Evolutionary conservation across 1,284 basidiomycete species (phyloP).

Genomic region (Ceratobasidium sp.): DNA sequence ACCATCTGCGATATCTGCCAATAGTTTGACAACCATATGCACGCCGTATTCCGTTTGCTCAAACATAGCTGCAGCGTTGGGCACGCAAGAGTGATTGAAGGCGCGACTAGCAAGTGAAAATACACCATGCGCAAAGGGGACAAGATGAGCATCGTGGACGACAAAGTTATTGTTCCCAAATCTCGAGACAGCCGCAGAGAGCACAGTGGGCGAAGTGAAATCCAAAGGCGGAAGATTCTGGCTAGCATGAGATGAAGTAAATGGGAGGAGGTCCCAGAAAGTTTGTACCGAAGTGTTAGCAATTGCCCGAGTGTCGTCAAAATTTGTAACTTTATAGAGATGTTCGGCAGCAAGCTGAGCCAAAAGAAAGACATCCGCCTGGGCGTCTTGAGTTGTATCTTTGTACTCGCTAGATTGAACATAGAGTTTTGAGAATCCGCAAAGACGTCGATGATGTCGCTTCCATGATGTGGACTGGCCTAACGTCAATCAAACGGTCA

Average conservation of each 20-base stretch:
- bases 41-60: constrained; percentile 58
- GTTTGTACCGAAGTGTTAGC: constrained; percentile 53
- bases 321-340: constrained; percentile 31
- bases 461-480: constrained; percentile 76
- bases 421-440: constrained; percentile 64
- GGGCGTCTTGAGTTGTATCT: constrained; percentile 62
- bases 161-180: constrained; percentile 83
- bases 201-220: constrained; percentile 47
- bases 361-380: constrained; percentile 69
- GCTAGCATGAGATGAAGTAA: neutral
- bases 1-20: constrained; percentile 63
- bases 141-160: constrained; percentile 70
- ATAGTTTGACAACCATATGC: constrained; percentile 69
- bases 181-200: constrained; percentile 66
- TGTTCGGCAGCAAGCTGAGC: constrained; percentile 67
- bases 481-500: constrained; percentile 49
- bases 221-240: neutral
- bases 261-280: constrained; percentile 22
- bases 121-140: constrained; percentile 72
- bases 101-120: constrained; percentile 75
- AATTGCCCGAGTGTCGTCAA: constrained; percentile 49
- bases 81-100: constrained; percentile 81
- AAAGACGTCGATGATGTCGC: constrained; percentile 69
- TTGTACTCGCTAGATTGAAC: constrained; percentile 61
- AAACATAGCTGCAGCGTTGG: constrained; percentile 75